Conservation (phyloP, 2,329 filamentous ascomycete species). For the Fusarium subglutinans region DNA sequence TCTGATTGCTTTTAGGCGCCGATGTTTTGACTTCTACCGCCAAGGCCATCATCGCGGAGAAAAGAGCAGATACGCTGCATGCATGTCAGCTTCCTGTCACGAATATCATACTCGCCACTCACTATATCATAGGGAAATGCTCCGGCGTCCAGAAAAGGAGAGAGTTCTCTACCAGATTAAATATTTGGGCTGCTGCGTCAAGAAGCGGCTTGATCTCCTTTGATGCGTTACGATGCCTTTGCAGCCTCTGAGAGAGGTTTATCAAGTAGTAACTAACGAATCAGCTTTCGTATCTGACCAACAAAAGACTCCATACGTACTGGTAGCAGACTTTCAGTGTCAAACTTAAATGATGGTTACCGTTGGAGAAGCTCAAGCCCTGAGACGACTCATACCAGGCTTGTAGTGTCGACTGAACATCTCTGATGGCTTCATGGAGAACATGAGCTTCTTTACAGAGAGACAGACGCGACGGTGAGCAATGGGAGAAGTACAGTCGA, state of each 20-base stretch:
- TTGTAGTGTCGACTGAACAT: background rate
- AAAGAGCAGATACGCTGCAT: background rate
- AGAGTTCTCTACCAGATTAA: background rate
- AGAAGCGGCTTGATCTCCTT: rapidly evolving
- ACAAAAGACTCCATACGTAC: background rate
- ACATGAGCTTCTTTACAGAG: background rate
- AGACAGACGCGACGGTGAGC: background rate
- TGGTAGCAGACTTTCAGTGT: background rate
- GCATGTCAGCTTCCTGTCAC: rapidly evolving
- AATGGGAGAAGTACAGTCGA: background rate
- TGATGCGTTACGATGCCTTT: background rate
- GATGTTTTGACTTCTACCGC: background rate
- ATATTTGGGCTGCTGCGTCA: background rate
- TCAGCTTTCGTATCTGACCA: background rate
- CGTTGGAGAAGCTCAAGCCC: background rate
- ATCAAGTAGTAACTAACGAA: background rate
- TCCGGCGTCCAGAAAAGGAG: background rate
- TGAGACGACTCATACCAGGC: background rate
- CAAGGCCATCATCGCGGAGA: background rate
- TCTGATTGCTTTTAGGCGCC: background rate
- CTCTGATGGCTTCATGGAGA: rapidly evolving
- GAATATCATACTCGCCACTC: background rate
- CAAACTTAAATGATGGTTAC: background rate
- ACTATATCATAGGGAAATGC: background rate
- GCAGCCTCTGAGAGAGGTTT: background rate